phyloP scores from a whole-genome alignment of 768 basidiomycete species.

The Calocybe gangraenosa region DNA sequence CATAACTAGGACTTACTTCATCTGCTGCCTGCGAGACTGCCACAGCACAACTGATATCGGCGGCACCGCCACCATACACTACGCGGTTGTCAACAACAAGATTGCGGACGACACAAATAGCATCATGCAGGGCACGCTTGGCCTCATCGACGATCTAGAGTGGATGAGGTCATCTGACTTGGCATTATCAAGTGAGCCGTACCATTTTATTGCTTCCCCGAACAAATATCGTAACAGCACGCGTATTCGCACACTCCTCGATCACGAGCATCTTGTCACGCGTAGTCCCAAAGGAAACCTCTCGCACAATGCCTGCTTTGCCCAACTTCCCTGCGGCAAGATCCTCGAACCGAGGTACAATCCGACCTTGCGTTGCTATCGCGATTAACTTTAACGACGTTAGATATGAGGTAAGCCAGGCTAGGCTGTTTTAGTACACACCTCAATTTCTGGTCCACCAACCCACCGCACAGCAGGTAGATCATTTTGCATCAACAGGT shows the following conservation, averaged over 20 bases:
- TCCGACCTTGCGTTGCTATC: constrained; percentile 96
- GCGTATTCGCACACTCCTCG: constrained; percentile 95
- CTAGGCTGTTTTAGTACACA: constrained; percentile 22
- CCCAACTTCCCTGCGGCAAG: constrained; percentile 89
- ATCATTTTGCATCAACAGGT: constrained; percentile 95
- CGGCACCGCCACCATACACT: constrained; percentile 97
- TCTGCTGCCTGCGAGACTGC: constrained; percentile 95
- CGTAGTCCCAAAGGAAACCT: constrained; percentile 95
- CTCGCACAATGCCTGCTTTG: constrained; percentile 88
- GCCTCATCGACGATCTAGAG: constrained; percentile 96
- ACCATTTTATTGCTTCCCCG: constrained; percentile 99
- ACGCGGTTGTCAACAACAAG: constrained; percentile 93
- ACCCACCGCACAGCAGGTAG: constrained; percentile 98
- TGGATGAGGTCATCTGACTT: background rate
- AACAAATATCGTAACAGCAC: constrained; percentile 96
- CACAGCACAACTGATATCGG: constrained; percentile 93
- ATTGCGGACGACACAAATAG: constrained; percentile 95
- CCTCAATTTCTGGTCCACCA: constrained; percentile 99
- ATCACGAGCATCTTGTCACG: constrained; percentile 99
- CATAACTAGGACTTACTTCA: constrained; percentile 51
- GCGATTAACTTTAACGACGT: constrained; percentile 72
- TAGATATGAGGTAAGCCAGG: constrained; percentile 1
- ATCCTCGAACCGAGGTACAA: constrained; percentile 98
- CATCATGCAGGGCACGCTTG: constrained; percentile 96
- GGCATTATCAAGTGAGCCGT: constrained; percentile 5